Base-by-base conservation (phyloP, 331 rosid species). In the Malus hybrid region DNA sequence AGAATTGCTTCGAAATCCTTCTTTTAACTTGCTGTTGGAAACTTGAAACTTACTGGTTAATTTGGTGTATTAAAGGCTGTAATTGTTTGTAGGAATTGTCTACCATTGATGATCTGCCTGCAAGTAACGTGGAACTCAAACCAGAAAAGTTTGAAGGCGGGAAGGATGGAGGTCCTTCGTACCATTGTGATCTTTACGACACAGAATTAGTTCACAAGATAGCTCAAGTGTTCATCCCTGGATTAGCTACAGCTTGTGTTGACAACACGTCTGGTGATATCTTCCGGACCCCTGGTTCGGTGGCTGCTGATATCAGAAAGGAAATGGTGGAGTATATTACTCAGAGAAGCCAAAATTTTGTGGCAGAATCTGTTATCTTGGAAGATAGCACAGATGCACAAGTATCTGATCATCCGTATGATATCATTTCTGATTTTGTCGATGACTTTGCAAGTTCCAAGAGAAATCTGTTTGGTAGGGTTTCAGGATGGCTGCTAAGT, bases 211-310 rank as follows among this genome's bases (percentile, higher is more conserved):
- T 89, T 75, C 92, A 86, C 79, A 88, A 91, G 84, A 73, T 91
- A 70, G 98, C 98, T 72, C 92, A 91, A 57, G 77, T 75, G 80
- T 82, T 91, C 76, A 83, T 91, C 78, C 96, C 96, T 5, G 97
- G 96, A 70, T 77, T 93, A 76, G 90, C 86, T 34, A 80, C 91
- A 31, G 92, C 98, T 4, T 89, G 93, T 79, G 91, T 93, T 71
- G 98, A 91, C 78, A 86, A 80, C 78, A 89, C 98, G 6, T 73
- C 92, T 6, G 98, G 98, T 46, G 92, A 69, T 72, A 67, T 86
- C 48, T 93, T 93, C 81, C 80, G 71, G 66, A 79, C 80, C 44
- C 96, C 98, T 6, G 93, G 87, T 61, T 74, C 93, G 0, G 88
- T 93, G 59, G 96, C 97, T 10, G 88, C 74, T 39, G 96, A 88